These are phyloP conservation scores for Paecilomyces sp. DNA, from an alignment of 2,329 filamentous ascomycete genomes.

Conservation along the genomic window DNA sequence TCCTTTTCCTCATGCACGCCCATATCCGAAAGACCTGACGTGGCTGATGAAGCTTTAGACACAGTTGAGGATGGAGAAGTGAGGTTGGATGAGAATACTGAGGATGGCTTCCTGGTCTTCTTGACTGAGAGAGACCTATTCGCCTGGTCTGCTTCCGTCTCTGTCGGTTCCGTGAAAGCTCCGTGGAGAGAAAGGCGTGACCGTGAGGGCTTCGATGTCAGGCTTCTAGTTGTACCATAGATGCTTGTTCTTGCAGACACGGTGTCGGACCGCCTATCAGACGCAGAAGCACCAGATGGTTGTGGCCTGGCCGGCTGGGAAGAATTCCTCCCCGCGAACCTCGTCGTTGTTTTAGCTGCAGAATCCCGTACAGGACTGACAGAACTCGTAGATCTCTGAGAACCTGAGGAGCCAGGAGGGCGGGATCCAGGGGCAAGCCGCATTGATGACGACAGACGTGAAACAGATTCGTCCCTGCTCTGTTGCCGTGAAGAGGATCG, in stretches of 20 bases:
- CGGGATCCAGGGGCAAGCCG: conserved; percentile 28
- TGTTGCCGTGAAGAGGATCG: conserved; percentile 41
- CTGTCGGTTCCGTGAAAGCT: conserved; percentile 50
- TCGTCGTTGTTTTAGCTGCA: background rate
- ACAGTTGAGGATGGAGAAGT: conserved; percentile 23
- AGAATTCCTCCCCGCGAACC: conserved; percentile 8
- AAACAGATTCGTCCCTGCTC: conserved; percentile 46
- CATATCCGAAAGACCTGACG: conserved; percentile 21
- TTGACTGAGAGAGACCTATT: conserved; percentile 32
- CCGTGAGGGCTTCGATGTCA: conserved; percentile 42
- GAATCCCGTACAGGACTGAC: conserved; percentile 2
- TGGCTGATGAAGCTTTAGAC: conserved; percentile 23
- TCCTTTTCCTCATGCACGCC: conserved; percentile 19
- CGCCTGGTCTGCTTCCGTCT: conserved; percentile 18
- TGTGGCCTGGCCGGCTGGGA: conserved; percentile 7
- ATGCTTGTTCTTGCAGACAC: conserved; percentile 11
- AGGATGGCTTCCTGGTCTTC: conserved; percentile 29
- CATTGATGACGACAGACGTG: conserved; percentile 22
- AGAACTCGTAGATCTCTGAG: conserved; percentile 7
- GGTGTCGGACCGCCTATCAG: conserved; percentile 9
- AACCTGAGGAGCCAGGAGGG: conserved; percentile 16
- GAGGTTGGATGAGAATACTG: conserved; percentile 19
- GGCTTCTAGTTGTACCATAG: conserved; percentile 41
- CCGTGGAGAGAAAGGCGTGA: conserved; percentile 48
- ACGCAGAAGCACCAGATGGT: conserved; percentile 1